A percentile compares a stretch with the other conserved stretches of the same genome.
phyloP scores from a whole-genome alignment of 148 eudicot genomes.

The Cornus suecica region DNA sequence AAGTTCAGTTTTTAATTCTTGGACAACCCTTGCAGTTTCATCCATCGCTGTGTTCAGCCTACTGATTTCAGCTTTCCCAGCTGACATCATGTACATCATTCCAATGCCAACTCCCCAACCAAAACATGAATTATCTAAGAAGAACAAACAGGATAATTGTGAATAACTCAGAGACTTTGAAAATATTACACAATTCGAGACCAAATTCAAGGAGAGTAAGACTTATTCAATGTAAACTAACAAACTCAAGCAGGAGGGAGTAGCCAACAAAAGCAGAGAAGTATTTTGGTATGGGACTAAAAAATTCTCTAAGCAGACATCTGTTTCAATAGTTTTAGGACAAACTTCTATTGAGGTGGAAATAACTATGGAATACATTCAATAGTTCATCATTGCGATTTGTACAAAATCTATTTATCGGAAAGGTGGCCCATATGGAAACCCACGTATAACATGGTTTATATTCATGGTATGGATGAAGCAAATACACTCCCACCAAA shows the following conservation, averaged over 20 bases:
- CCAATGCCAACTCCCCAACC: slow-evolving; percentile 67
- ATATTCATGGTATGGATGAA: too few species aligned
- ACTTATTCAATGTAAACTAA: background rate
- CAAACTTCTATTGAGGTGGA: too few species aligned
- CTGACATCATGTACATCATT: slow-evolving; percentile 74
- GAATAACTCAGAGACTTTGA: background rate
- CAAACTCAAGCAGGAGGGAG: background rate
- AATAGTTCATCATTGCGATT: background rate
- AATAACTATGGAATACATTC: background rate
- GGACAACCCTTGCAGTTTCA: slow-evolving; percentile 61
- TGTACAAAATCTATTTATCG: background rate
- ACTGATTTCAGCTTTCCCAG: slow-evolving; percentile 62
- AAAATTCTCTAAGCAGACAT: background rate
- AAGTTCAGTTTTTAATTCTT: slow-evolving; percentile 54
- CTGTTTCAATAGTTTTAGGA: background rate
- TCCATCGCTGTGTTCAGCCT: slow-evolving; percentile 49
- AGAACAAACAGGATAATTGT: background rate
- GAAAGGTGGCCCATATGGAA: background rate
- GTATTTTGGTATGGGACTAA: background rate
- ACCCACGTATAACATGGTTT: background rate
- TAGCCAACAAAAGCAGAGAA: background rate
- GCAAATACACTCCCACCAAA: too few species aligned
- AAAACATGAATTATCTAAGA: slow-evolving; percentile 44
- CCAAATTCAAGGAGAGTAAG: background rate
- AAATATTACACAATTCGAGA: background rate